These are phyloP conservation scores for Pseudohalonectria lignicola DNA, from an alignment of 2,329 filamentous ascomycete species.

Conservation along the genomic window DNA sequence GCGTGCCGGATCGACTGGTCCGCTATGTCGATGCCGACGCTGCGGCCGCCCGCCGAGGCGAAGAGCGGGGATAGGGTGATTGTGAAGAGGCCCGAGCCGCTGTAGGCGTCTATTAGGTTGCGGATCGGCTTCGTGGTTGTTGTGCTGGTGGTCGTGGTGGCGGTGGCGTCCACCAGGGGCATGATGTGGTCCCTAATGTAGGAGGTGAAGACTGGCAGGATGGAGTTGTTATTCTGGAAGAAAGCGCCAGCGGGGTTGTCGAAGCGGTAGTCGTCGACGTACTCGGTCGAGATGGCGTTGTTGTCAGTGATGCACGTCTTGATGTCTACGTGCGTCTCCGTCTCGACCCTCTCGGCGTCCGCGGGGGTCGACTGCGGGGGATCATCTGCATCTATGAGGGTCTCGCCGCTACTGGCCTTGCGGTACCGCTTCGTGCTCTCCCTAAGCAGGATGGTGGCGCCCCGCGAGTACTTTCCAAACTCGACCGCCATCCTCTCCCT, in stretches of 20 bases:
- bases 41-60: conserved; percentile 38
- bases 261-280: conserved; percentile 75
- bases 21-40: conserved; percentile 85
- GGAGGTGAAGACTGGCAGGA: conserved; percentile 73
- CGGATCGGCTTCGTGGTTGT: conserved; percentile 41
- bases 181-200: conserved; percentile 78
- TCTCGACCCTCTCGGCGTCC: conserved; percentile 37
- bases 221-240: conserved; percentile 99
- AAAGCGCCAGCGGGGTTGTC: conserved; percentile 88
- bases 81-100: conserved; percentile 92
- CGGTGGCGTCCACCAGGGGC: conserved; percentile 19
- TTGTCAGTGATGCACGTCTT: conserved; percentile 86
- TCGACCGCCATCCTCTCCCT: conserved; percentile 64
- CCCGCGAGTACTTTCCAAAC: conserved; percentile 60
- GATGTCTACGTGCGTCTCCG: conserved; percentile 55
- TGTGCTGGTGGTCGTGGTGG: conserved; percentile 12
- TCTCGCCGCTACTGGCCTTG: conserved; percentile 24
- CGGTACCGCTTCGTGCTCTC: conserved; percentile 66
- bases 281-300: conserved; percentile 76
- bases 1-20: conserved; percentile 68
- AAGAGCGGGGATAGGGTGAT: conserved; percentile 83
- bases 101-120: conserved; percentile 96
- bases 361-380: conserved; percentile 16
- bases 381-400: conserved; percentile 12
- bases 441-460: conserved; percentile 79